Base-by-base conservation (phyloP, 352 stramenopile genomes). In the Phytophthora ramorum region DNA sequence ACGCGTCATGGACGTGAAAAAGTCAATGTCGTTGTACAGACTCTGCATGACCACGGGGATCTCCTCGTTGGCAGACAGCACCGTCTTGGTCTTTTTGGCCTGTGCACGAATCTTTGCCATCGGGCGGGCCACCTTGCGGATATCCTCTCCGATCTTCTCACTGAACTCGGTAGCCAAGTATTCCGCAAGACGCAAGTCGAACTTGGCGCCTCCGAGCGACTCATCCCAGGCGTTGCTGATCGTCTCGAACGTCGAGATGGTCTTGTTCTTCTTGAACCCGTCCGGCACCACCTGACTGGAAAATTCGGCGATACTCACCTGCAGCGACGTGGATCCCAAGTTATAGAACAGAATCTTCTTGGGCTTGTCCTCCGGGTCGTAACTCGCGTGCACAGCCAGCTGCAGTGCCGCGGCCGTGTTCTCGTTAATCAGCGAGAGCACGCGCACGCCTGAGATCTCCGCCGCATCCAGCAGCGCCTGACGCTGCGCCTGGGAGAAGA, bases 321-420 rank as follows among this genome's bases (percentile, higher is more conserved):
- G 95, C 28, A 97, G 61, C 9, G 89, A 91, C 16, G 87, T 96
- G 7, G 94, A 96, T 57, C 98, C 98, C 84, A 99, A 91, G 81
- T 99, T 99, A 91, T 99, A 99, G 66, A 99, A 98, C 22, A 99
- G 63, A 24, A 99, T 89, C 41, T 86, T 87, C 49, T 96, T 85
- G 20, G 97, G 96, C 44, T 88, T 82, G 22, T 79, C 71, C 13
- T 74, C 58, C 5, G 71, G 62, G 14, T 73, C 48, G 65, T 97
- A 97, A 24, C 90, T 92, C 34, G 96, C 88, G 73, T 99, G 96
- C 59, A 99, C 97, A 0, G 82, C 95, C 71, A 98, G 97, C 56
- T 99, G 97, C 17, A 99, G 68, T 10, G 96, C 97, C 7, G 97
- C 96, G n/a, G 97, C 97, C 17, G 97, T 98, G 75, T 98, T 99